phyloP scores from a whole-genome alignment of 1,139 yeast genomes.

The Kluyveromyces sp. region DNA sequence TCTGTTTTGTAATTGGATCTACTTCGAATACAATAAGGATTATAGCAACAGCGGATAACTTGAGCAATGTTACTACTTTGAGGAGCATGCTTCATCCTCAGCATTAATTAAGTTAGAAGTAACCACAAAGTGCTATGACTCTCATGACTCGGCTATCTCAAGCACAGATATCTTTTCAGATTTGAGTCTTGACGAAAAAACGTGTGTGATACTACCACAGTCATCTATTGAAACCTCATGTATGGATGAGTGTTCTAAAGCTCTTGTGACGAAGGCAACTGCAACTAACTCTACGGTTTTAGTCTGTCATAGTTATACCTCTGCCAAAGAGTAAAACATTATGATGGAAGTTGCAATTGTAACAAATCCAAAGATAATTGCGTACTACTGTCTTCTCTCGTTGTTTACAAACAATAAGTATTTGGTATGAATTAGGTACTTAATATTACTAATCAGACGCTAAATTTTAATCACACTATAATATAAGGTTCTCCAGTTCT shows the following conservation, averaged over 20 bases:
- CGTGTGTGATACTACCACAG: neutral
- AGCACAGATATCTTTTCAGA: neutral
- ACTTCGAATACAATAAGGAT: neutral
- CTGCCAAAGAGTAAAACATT: neutral
- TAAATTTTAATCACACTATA: no score
- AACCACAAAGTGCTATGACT: neutral
- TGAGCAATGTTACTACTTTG: neutral
- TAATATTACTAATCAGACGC: no score
- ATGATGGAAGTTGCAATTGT: no score
- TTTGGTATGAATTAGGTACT: no score
- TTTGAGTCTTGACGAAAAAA: neutral
- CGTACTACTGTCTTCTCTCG: no score
- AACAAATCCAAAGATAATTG: no score
- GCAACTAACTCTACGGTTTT: neutral
- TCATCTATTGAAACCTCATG: neutral
- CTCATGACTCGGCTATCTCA: neutral
- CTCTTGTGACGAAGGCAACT: neutral
- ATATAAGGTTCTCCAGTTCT: no score
- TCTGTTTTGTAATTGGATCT: constrained; percentile 14
- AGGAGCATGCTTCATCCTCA: neutral
- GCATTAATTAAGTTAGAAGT: neutral
- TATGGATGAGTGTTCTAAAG: neutral
- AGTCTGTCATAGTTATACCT: neutral
- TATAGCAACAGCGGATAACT: neutral
- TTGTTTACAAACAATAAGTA: no score